A percentile compares a stretch with the other conserved stretches of the same genome.
These are phyloP conservation scores for Dacryopinax primogenitus DNA, from an alignment of 768 basidiomycete genomes.

Conservation along the genomic window DNA sequence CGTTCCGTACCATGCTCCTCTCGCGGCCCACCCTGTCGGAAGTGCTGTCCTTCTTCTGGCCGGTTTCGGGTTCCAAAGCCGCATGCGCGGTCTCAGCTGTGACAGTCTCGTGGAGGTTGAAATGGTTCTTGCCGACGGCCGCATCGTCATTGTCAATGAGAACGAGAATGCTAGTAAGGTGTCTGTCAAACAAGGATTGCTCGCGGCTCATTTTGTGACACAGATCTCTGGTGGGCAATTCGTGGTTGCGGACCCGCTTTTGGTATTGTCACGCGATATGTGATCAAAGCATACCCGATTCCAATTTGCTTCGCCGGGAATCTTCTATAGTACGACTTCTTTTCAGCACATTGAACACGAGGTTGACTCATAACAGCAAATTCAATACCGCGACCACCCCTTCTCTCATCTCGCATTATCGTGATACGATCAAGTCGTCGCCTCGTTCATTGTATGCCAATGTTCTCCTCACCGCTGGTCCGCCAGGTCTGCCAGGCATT, in stretches of 20 bases:
- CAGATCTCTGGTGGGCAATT: slow-evolving; percentile 81
- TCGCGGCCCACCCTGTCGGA: slow-evolving; percentile 71
- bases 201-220: neutral
- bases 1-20: slow-evolving; percentile 70
- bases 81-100: slow-evolving; percentile 72
- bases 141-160: slow-evolving; percentile 66
- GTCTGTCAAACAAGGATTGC: slow-evolving; percentile 15
- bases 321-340: slow-evolving; percentile 60
- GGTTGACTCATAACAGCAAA: slow-evolving; percentile 38
- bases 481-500: slow-evolving; percentile 67
- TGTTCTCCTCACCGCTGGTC: slow-evolving; percentile 79
- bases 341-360: neutral
- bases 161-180: slow-evolving; percentile 55
- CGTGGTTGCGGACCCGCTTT: slow-evolving; percentile 73
- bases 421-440: slow-evolving; percentile 82
- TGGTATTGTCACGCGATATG: slow-evolving; percentile 80
- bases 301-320: slow-evolving; percentile 88
- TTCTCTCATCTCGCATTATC: slow-evolving; percentile 79
- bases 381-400: slow-evolving; percentile 80
- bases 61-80: slow-evolving; percentile 79
- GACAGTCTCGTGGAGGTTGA: slow-evolving; percentile 87
- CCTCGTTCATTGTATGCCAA: slow-evolving; percentile 83
- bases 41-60: slow-evolving; percentile 35
- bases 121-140: slow-evolving; percentile 80
- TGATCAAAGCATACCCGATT: slow-evolving; percentile 75